Conservation (phyloP, 345 rosid species). For the Passiflora organensis region DNA sequence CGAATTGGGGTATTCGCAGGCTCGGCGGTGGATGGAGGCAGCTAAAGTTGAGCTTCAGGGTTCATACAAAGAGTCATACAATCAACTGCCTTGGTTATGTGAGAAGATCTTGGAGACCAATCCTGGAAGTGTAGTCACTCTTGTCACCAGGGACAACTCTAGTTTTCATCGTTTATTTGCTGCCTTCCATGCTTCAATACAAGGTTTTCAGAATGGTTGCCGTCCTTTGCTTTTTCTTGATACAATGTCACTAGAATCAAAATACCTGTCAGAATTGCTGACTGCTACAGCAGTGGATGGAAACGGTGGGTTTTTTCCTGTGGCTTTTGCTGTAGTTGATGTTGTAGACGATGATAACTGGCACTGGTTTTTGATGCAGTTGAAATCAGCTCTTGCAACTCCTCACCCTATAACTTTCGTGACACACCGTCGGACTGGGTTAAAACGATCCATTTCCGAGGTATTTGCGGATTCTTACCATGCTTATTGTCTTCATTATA, state of each 20-base stretch:
- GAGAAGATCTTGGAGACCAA: slow-evolving; percentile 21
- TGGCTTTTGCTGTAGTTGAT: slow-evolving; percentile 25
- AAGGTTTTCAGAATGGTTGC: slow-evolving; percentile 26
- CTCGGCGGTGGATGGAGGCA: slow-evolving; percentile 22
- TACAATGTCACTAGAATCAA: slow-evolving; percentile 10
- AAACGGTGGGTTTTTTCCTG: slow-evolving; percentile 19
- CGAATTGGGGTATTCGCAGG: slow-evolving; percentile 22
- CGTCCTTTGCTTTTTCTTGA: slow-evolving; percentile 27
- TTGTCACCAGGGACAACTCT: slow-evolving; percentile 14
- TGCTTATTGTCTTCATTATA: slow-evolving; percentile 20
- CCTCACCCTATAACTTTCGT: slow-evolving; percentile 20
- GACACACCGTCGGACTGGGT: slow-evolving; percentile 9
- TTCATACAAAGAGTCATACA: slow-evolving; percentile 24
- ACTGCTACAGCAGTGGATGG: slow-evolving; percentile 29
- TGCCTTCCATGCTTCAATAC: slow-evolving; percentile 22
- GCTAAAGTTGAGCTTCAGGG: slow-evolving; percentile 24
- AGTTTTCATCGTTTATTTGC: slow-evolving; percentile 20
- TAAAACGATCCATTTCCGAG: slow-evolving; percentile 14
- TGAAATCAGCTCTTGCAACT: slow-evolving; percentile 15
- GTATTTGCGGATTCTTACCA: slow-evolving; percentile 21
- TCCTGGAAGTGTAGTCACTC: slow-evolving; percentile 18
- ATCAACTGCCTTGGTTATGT: slow-evolving; percentile 24
- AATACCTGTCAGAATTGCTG: slow-evolving; percentile 22
- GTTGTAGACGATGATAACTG: slow-evolving; percentile 21
- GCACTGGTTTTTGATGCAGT: slow-evolving; percentile 25